Conservation (phyloP, 352 stramenopile genomes). For the Pelagophyceae sp. region DNA sequence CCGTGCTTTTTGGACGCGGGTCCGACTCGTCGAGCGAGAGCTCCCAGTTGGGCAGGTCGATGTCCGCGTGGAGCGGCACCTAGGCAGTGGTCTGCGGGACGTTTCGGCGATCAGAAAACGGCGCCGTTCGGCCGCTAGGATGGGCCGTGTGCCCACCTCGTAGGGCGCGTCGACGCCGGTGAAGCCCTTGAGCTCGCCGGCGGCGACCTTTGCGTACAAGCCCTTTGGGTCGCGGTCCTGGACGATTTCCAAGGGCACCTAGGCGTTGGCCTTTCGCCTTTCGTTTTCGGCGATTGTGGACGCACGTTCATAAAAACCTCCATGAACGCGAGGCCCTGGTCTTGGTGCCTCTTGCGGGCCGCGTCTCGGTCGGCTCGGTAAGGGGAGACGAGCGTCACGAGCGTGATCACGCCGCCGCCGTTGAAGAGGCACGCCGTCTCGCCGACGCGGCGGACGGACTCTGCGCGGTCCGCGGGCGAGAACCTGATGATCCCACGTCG, state of each 20-base stretch:
- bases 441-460: slow-evolving; percentile 89
- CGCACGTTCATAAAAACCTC: slow-evolving; percentile 97
- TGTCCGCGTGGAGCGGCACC: slow-evolving; percentile 79
- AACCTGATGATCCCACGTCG: no score
- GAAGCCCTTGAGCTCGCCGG: slow-evolving; percentile 95
- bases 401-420: slow-evolving; percentile 88
- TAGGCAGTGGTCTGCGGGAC: no score
- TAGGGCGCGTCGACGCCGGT: slow-evolving; percentile 97
- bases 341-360: slow-evolving; percentile 78
- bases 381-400: slow-evolving; percentile 91
- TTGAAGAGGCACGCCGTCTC: slow-evolving; percentile 92
- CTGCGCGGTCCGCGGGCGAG: slow-evolving; percentile 81
- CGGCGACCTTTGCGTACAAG: slow-evolving; percentile 61
- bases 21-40: slow-evolving; percentile 84
- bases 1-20: no score
- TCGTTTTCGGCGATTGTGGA: no score
- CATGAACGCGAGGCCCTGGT: slow-evolving; percentile 92
- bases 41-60: slow-evolving; percentile 86
- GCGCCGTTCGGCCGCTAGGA: no score
- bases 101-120: no score
- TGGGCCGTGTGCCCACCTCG: no score
- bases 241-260: slow-evolving; percentile 85
- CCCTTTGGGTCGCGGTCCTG: slow-evolving; percentile 94
- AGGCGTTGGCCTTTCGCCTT: no score
- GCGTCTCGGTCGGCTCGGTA: slow-evolving; percentile 84